Evolutionary conservation across 2,329 filamentous ascomycete genomes (phyloP).

Genomic region (Cladobotryum mycophilum): DNA sequence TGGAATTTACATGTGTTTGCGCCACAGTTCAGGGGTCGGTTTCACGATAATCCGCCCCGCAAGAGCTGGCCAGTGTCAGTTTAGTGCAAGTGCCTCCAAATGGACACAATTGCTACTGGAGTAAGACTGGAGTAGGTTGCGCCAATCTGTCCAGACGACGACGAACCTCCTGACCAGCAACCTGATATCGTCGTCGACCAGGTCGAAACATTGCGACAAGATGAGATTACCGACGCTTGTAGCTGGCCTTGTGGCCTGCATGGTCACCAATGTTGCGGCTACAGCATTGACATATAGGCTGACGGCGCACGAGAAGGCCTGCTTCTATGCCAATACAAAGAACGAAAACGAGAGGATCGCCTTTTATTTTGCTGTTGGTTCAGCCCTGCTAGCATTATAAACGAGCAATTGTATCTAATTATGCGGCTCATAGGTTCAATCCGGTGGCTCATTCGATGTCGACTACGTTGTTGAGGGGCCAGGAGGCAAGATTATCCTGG

Average conservation of each 20-base stretch:
- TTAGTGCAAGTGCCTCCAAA: neutral
- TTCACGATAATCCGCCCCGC: neutral
- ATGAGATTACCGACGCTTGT: slow-evolving; percentile 63
- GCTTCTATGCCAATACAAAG: slow-evolving; percentile 81
- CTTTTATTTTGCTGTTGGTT: slow-evolving; percentile 92
- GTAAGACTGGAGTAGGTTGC: slow-evolving; percentile 11
- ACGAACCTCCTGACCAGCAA: neutral
- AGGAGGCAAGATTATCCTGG: slow-evolving; percentile 70
- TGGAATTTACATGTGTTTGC: neutral
- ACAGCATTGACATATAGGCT: slow-evolving; percentile 95
- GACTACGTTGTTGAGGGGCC: slow-evolving; percentile 87
- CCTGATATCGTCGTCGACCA: too few species aligned
- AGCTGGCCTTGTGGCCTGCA: slow-evolving; percentile 63
- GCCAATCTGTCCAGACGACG: slow-evolving; percentile 12
- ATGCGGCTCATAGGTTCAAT: slow-evolving; percentile 68
- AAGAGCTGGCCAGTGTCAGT: neutral
- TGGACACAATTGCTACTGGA: slow-evolving; percentile 13
- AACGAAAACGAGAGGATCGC: slow-evolving; percentile 81
- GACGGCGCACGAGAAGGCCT: slow-evolving; percentile 84
- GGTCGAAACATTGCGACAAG: neutral
- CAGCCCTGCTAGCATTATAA: neutral
- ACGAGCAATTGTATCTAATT: neutral
- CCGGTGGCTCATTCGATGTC: slow-evolving; percentile 94
- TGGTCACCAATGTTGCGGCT: slow-evolving; percentile 66
- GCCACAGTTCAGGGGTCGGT: neutral